Conservation (phyloP, 805 yeast species). For the Candida adriatica region DNA sequence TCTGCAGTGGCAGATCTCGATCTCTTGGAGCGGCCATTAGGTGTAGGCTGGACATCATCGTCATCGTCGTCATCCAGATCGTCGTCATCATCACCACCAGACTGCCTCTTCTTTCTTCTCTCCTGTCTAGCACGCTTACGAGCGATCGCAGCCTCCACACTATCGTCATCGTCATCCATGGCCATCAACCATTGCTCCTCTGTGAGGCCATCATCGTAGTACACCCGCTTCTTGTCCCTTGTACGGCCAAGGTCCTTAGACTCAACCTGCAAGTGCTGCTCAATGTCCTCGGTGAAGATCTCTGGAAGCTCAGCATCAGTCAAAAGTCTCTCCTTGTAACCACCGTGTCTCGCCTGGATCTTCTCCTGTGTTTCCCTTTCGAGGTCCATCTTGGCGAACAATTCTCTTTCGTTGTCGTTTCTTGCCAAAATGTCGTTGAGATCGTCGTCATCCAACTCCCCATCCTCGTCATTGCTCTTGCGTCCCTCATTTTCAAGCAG, state of each 20-base stretch:
- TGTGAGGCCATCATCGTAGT: slow-evolving; percentile 77
- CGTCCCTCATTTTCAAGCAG: slow-evolving; percentile 63
- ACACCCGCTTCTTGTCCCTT: slow-evolving; percentile 67
- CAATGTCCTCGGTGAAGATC: slow-evolving; percentile 54
- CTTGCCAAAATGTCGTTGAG: slow-evolving; percentile 68
- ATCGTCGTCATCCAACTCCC: slow-evolving; percentile 61
- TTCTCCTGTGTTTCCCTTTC: slow-evolving; percentile 27
- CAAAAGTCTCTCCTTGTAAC: slow-evolving; percentile 38
- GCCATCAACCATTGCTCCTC: slow-evolving; percentile 92
- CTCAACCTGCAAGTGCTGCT: slow-evolving; percentile 44
- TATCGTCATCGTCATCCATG: slow-evolving; percentile 64
- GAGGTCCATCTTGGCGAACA: slow-evolving; percentile 52
- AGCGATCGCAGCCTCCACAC: slow-evolving; percentile 24
- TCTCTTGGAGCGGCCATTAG: slow-evolving; percentile 17
- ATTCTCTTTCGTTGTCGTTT: slow-evolving; percentile 48
- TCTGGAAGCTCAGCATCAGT: slow-evolving; percentile 61
- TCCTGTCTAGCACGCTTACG: slow-evolving; percentile 31
- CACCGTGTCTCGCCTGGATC: slow-evolving; percentile 33
- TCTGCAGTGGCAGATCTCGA: slow-evolving; percentile 16
- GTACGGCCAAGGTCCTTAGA: slow-evolving; percentile 52
- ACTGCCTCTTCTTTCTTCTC: slow-evolving; percentile 16
- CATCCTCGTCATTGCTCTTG: slow-evolving; percentile 42
- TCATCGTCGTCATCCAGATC: slow-evolving; percentile 3
- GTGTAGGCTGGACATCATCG: slow-evolving; percentile 2
- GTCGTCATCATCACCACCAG: slow-evolving; percentile 3